These are phyloP conservation scores for Globisporangium nunn DNA, from an alignment of 352 stramenopile genomes.

Conservation along the genomic window DNA sequence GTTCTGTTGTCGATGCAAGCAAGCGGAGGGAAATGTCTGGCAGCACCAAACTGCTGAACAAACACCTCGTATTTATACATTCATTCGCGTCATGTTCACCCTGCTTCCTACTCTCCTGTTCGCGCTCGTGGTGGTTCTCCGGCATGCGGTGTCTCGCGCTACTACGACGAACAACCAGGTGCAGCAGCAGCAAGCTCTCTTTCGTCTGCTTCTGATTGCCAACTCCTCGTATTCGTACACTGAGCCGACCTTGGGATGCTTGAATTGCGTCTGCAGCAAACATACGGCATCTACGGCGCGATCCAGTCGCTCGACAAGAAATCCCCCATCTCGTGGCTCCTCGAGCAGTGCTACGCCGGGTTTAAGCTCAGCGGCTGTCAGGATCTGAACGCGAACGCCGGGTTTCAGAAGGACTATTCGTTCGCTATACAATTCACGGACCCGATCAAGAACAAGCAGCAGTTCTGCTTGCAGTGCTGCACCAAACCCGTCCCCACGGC, in stretches of 20 bases:
- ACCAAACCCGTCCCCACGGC: conserved; percentile 47
- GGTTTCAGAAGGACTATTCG: conserved; percentile 36
- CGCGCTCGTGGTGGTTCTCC: not conserved
- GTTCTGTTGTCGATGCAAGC: no score
- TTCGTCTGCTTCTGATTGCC: not conserved
- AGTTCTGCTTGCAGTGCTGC: conserved; percentile 72
- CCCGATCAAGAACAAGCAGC: conserved; percentile 20
- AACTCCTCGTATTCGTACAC: not conserved
- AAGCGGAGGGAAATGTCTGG: no score
- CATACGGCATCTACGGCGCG: conserved; percentile 49
- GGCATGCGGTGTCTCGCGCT: no score
- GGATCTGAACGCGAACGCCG: conserved; percentile 38
- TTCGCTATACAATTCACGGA: conserved; percentile 61
- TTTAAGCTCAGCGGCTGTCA: conserved; percentile 54
- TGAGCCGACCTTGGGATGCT: not conserved
- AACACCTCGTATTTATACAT: no score
- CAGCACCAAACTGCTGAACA: no score
- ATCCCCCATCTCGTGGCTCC: conserved; percentile 22
- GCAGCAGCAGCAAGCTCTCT: not conserved
- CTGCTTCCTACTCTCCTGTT: not conserved
- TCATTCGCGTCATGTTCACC: no score
- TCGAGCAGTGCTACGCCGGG: conserved; percentile 56
- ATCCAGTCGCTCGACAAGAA: conserved; percentile 43
- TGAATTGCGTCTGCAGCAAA: conserved; percentile 18
- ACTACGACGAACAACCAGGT: not conserved